Evolutionary conservation across 495 filamentous ascomycete species (phyloP).

Genomic region (Podospora fimiseda): DNA sequence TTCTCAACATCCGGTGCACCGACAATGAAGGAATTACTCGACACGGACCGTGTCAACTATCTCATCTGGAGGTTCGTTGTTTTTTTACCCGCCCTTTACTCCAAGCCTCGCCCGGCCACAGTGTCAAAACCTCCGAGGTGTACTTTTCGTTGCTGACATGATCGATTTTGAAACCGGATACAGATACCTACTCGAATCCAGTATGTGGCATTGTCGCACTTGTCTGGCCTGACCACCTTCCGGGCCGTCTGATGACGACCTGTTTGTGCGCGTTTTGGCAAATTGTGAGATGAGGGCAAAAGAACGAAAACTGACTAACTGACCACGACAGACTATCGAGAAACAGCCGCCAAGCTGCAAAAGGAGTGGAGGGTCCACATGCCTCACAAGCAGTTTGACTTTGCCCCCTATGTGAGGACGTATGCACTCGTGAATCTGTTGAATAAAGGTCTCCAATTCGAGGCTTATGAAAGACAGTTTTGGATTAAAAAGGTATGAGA

Average conservation of each 20-base stretch:
- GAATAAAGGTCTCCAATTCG: slow-evolving; percentile 71
- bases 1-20: slow-evolving; percentile 21
- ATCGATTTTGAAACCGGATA: slow-evolving; percentile 17
- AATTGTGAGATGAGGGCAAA: not conserved
- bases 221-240: slow-evolving; percentile 12
- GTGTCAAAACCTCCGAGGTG: slow-evolving; percentile 4
- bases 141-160: slow-evolving; percentile 18
- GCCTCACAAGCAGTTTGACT: slow-evolving; percentile 64
- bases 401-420: slow-evolving; percentile 67
- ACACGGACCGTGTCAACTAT: slow-evolving; percentile 95
- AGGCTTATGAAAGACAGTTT: slow-evolving; percentile 57
- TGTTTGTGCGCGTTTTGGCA: slow-evolving; percentile 14
- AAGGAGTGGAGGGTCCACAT: slow-evolving; percentile 69
- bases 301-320: slow-evolving; percentile 17
- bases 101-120: no score
- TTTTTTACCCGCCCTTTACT: slow-evolving; percentile 22
- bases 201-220: slow-evolving; percentile 46
- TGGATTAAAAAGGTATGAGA: slow-evolving; percentile 29
- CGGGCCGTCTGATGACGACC: slow-evolving; percentile 5
- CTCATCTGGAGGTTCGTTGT: slow-evolving; percentile 90
- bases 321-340: slow-evolving; percentile 51
- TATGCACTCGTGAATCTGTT: slow-evolving; percentile 69
- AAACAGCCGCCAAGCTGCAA: slow-evolving; percentile 73
- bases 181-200: slow-evolving; percentile 86
- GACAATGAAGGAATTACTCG: slow-evolving; percentile 59